These are phyloP conservation scores for Aspergillus japonicus DNA, from an alignment of 2,329 filamentous ascomycete species.

Conservation along the genomic window DNA sequence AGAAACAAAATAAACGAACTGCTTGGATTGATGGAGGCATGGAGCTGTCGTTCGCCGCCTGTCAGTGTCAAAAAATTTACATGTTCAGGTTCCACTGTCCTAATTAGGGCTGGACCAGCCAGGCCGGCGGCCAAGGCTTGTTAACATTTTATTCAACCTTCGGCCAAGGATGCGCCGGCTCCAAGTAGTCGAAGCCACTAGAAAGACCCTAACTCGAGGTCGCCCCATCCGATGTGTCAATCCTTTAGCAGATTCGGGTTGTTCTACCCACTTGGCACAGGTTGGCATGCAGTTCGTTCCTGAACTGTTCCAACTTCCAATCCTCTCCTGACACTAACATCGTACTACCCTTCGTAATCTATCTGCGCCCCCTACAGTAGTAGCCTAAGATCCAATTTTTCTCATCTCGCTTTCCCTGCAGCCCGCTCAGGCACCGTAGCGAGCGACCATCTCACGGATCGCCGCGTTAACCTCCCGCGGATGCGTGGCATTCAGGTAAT, in stretches of 20 bases:
- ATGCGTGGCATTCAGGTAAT: slow-evolving; percentile 51
- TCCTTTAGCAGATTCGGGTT: neutral
- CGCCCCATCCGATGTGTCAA: neutral
- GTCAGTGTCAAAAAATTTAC: neutral
- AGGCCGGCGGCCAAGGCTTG: neutral
- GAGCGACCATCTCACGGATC: slow-evolving; percentile 26
- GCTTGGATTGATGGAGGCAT: neutral
- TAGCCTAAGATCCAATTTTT: neutral
- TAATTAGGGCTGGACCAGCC: neutral
- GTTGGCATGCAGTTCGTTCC: neutral
- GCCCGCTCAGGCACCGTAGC: slow-evolving; percentile 16
- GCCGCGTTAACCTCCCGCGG: slow-evolving; percentile 44
- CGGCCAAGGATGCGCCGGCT: neutral
- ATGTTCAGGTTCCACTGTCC: neutral
- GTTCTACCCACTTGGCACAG: too few relatives aligned
- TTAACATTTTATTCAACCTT: neutral
- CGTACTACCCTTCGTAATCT: neutral
- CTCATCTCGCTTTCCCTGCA: neutral
- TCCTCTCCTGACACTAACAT: neutral
- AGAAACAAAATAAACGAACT: neutral
- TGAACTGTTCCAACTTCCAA: neutral
- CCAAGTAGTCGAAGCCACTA: neutral
- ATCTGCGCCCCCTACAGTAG: neutral
- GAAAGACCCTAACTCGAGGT: neutral
- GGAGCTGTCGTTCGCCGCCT: neutral